These are phyloP conservation scores for Stygiomarasmius scandens DNA, from an alignment of 1,284 basidiomycete genomes.

Conservation along the genomic window DNA sequence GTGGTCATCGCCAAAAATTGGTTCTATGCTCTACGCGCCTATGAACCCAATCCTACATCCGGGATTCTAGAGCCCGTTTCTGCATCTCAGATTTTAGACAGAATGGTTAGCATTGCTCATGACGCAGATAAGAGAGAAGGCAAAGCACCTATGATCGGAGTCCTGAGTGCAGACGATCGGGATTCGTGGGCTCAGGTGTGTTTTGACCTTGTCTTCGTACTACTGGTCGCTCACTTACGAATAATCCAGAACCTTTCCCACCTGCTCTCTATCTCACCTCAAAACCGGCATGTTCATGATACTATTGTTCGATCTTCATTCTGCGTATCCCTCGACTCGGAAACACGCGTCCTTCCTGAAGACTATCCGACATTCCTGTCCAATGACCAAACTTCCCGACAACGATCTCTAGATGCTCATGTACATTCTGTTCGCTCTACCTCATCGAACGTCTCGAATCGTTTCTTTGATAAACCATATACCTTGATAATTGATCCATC, in stretches of 20 bases:
- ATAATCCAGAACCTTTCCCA: conserved; percentile 67
- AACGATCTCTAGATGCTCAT: conserved; percentile 69
- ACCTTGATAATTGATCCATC: conserved; percentile 86
- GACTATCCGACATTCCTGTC: conserved; percentile 22
- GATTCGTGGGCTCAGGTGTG: conserved; percentile 84
- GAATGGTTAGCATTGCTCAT: conserved; percentile 65
- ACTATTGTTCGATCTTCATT: conserved; percentile 79
- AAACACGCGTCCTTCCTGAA: conserved; percentile 51
- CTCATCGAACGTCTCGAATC: conserved; percentile 68
- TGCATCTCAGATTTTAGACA: conserved; percentile 65
- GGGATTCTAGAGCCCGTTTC: conserved; percentile 34
- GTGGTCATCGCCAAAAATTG: conserved; percentile 81
- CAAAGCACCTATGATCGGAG: conserved; percentile 49
- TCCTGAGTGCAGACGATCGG: conserved; percentile 80
- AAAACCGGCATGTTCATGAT: conserved; percentile 63
- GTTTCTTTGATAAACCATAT: conserved; percentile 93
- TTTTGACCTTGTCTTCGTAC: too few species aligned
- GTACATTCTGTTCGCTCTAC: conserved; percentile 78
- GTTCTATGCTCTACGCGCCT: conserved; percentile 80
- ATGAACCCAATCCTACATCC: conserved; percentile 36
- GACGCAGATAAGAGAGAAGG: conserved; percentile 53
- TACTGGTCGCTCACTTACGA: too few species aligned
- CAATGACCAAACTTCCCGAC: conserved; percentile 18
- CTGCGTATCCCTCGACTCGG: conserved; percentile 69
- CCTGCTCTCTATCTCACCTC: conserved; percentile 67